phyloP scores from a whole-genome alignment of 306 rosid genomes.

The Cicer pinnatifidum region DNA sequence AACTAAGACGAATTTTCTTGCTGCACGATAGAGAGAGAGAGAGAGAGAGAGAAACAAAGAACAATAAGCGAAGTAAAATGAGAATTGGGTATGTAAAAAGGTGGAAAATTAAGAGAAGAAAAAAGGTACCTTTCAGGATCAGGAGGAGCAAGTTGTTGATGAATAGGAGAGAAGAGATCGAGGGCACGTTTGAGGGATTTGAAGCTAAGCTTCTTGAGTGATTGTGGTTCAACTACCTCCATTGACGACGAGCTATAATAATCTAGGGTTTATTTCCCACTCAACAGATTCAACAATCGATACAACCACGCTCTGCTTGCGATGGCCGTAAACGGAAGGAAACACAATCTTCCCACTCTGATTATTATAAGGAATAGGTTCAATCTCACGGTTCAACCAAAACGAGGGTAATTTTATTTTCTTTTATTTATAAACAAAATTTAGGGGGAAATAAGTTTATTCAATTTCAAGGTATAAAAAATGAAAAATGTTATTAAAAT shows the following conservation, averaged over 20 bases:
- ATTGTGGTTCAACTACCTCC: slow-evolving; percentile 89
- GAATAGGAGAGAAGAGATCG: slow-evolving; percentile 90
- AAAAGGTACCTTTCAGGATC: slow-evolving; percentile 63
- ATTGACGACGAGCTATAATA: not conserved
- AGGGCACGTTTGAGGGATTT: slow-evolving; percentile 91
- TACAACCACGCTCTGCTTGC: not conserved
- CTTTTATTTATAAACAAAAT: too few species aligned
- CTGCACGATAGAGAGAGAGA: slow-evolving; percentile 45
- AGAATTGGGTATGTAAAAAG: not conserved
- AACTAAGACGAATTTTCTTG: slow-evolving; percentile 67
- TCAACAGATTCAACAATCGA: not conserved
- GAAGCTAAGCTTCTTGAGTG: slow-evolving; percentile 90
- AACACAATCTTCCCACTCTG: too few species aligned
- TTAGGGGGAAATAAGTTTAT: too few species aligned
- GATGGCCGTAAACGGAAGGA: not conserved
- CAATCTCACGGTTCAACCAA: too few species aligned
- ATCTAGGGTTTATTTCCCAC: slow-evolving; percentile 36
- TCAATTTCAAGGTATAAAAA: too few species aligned
- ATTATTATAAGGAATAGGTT: too few species aligned
- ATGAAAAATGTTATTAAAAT: too few species aligned
- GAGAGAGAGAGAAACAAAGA: too few species aligned
- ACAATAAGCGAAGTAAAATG: not conserved
- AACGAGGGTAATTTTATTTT: too few species aligned
- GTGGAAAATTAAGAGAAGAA: not conserved
- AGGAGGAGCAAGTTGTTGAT: slow-evolving; percentile 69